Base-by-base conservation (phyloP, 306 rosid genomes). In the Chamaecrista fasciculata region DNA sequence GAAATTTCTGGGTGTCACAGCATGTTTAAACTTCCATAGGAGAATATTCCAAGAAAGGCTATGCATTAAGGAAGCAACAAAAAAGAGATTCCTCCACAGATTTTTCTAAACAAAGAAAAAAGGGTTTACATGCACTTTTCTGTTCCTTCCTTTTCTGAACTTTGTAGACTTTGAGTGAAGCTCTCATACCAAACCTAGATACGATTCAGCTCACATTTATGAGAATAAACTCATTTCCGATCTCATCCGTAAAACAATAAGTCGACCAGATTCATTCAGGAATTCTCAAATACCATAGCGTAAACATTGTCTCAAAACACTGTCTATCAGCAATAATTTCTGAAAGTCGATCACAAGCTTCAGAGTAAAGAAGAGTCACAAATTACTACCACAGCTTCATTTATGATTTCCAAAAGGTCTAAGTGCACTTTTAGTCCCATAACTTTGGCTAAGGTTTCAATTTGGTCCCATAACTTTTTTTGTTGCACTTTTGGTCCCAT, bases 151-250 rank as follows among this genome's bases (percentile, higher is more conserved):
- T 37, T 62, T 37, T 19, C 36, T n/a, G n/a, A n/a, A n/a, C 34
- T 21, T 12, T 14, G 14, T 31, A 12, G 34, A 20, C 44, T 67
- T 34, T 48, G 12, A 49, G 23, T 69, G 24, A 33, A 78, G 52
- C 50, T 8, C 51, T 74, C 43, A 50, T 42, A 50, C 57, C 47
- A 61, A 78, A 47, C 70, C 62, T 56, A 66, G 76, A 61, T 81
- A 26, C 70, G 71, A 71, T 78, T 79, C 51, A 52, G 62, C 67
- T 71, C 80, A 68, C 73, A 65, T 74, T 63, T 20, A 62, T 31
- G 70, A 63, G 59, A 67, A 61, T 20, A 40, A 24, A 12, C 34
- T 46, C 51, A 59, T 46, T 55, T 74, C 12, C 23, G 36, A 69
- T 29, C 26, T 19, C 50, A 26, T 67, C 52, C 62, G 25, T 57